Evolutionary conservation across 371 early-diverging fungal species (phyloP), one percentile per base, ranked within the genome.

Genomic region (Haplosporangium sp.): DNA sequence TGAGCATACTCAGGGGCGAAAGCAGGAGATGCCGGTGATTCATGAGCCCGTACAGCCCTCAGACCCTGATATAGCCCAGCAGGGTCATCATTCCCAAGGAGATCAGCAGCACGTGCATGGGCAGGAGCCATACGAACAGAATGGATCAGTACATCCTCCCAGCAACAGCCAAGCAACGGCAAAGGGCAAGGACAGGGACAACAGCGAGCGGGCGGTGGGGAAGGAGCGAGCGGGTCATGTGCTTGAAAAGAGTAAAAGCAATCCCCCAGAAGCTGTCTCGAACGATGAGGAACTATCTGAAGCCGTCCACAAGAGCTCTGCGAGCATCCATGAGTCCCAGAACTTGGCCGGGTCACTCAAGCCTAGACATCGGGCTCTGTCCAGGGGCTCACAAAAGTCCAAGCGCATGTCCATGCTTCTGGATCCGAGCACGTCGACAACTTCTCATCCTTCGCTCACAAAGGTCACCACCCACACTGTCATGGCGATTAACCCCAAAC

Each of bases 351-450:
- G 40, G 20, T 57, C 69, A 0, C 48, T 59, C 13, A 64, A 58
- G 29, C 67, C 70, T n/a, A 50, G 54, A 38, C 51, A 59, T 40
- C 65, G 67, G 9, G 60, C 59, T 5, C 52, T 56, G 23, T 38
- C 63, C 41, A 65, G 48, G 41, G 55, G 54, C 50, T 69, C 76
- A 3, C 64, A 70, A 54, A 66, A 59, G n/a, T 70, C 77, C 43
- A 67, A 60, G 57, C 71, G 77, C 50, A 64, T 77, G 72, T 64
- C 77, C 3, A 67, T 50, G 64, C 57, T 77, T 38, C 67, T 77
- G 18, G 77, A 77, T 47, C 77, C 77, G 6, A 59, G 61, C 5
- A 40, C 61, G n/a, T 77, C 77, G 13, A 60, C 60, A 18, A 60
- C 77, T 6, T 56, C 77, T 1, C 43, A 55, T 11, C 67, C 77